These are phyloP conservation scores for Corylus avellana DNA, from an alignment of 306 rosid species.

Conservation along the genomic window DNA sequence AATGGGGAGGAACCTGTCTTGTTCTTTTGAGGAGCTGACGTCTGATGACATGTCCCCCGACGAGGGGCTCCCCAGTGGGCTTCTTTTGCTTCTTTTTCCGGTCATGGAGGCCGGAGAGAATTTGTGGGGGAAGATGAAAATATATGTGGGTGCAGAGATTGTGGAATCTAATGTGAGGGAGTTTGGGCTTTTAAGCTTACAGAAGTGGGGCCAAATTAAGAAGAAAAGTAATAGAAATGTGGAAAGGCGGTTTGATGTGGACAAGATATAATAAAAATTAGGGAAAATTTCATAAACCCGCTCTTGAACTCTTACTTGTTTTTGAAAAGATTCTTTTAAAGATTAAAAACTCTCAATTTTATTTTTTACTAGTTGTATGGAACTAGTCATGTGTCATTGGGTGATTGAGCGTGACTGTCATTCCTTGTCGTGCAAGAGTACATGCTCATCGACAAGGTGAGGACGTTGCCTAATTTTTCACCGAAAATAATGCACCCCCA, in stretches of 20 bases:
- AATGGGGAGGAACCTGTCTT: constrained; percentile 80
- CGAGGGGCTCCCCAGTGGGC: constrained; percentile 74
- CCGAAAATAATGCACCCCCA: no score
- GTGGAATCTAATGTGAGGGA: constrained; percentile 10
- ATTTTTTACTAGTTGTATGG: no score
- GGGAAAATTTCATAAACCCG: no score
- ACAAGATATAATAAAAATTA: constrained; percentile 15
- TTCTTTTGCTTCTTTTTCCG: constrained; percentile 54
- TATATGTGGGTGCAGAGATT: constrained; percentile 19
- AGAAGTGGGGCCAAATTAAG: not conserved
- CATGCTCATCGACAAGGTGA: no score
- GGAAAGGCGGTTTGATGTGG: constrained; percentile 46
- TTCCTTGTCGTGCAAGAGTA: no score
- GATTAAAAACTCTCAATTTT: no score
- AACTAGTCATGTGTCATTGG: no score
- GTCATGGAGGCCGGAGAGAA: constrained; percentile 36
- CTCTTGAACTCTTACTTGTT: no score
- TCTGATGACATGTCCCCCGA: constrained; percentile 62
- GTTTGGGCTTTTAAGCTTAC: constrained; percentile 32
- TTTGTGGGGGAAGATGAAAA: constrained; percentile 29
- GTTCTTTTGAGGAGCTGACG: constrained; percentile 56
- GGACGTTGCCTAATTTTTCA: no score
- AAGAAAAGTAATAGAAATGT: not conserved
- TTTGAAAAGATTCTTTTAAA: no score
- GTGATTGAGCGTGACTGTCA: no score